A percentile compares a stretch with the other conserved stretches of the same genome.
Conservation (phyloP, 371 early-diverging fungal genomes). For the Synchytrium microbalum region DNA sequence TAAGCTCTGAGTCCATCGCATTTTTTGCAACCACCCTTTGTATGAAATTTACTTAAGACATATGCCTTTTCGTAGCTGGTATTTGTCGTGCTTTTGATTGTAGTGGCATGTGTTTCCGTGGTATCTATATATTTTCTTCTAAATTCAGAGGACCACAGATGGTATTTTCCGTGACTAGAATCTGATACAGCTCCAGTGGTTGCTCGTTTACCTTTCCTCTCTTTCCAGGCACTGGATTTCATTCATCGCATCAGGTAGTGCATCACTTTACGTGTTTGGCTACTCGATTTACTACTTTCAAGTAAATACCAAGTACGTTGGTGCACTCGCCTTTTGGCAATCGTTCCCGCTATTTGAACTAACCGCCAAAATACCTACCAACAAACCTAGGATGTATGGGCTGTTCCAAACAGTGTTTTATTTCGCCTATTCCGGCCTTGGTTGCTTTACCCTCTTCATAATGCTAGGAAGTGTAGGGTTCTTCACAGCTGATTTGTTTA, state of each 20-base stretch:
- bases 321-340: not conserved
- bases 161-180: not conserved
- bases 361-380: not conserved
- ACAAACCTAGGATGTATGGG: constrained; percentile 62
- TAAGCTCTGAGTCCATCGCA: constrained; percentile 10
- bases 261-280: constrained; percentile 67
- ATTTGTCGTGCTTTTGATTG: constrained; percentile 59
- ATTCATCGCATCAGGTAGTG: constrained; percentile 69
- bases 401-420: constrained; percentile 71
- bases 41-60: not conserved
- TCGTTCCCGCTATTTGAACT: not conserved
- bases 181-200: not conserved
- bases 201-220: not conserved
- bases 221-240: constrained; percentile 66
- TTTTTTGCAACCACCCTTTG: not conserved
- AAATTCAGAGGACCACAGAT: constrained; percentile 78
- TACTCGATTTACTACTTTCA: constrained; percentile 74
- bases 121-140: constrained; percentile 70
- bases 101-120: constrained; percentile 67
- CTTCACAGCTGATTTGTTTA: constrained; percentile 53
- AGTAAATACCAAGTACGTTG: constrained; percentile 59
- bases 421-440: constrained; percentile 69
- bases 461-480: constrained; percentile 66
- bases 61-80: constrained; percentile 37
- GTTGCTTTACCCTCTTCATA: constrained; percentile 57